Evolutionary conservation across 169 alveolate species (phyloP), one percentile per base, ranked within the genome.

Genomic region (Fabrea salina): DNA sequence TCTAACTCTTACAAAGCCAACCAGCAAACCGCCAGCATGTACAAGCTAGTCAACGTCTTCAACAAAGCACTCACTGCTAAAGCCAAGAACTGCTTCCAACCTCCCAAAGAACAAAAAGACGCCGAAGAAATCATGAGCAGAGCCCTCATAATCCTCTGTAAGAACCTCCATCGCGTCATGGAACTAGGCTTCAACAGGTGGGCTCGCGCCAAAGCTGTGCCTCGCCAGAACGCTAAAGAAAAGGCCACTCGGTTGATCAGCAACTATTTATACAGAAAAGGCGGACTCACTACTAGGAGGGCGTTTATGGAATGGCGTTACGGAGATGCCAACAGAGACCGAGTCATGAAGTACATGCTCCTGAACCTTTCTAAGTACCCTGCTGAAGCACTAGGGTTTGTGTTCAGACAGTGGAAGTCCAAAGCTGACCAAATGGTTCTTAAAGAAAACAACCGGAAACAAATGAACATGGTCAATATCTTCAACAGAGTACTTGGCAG

Each of bases 141-240:
- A 8, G 74, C 74, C 1, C 39, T 61, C 32, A 8, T 61, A 8
- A 30, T 13, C 16, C 32, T 61, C 11, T 61, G 49, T 37, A 61
- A 61, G 50, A 61, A 61, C 50, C 32, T 61, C n/a, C 16, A n/a
- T 37, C 39, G 11, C 49, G 50, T 61, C 16, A 27, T n/a, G 39
- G 50, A 51, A 27, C 11, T 16, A 33, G 41, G n/a, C 27, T 61
- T 61, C 3, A 61, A 61, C 50, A 61, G 32, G 25, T 61, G 74
- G 74, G 74, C 74, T 33, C n/a, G n/a, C n/a, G n/a, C n/a, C n/a
- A 27, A 51, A 61, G 16, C 27, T 16, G 74, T 61, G 27, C 43
- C 27, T 33, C 51, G 11, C 49, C 74, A 33, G 13, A n/a, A n/a
- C n/a, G n/a, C n/a, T n/a, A n/a, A n/a, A n/a, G n/a, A n/a, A n/a